These are phyloP conservation scores for Zizania palustris DNA, from an alignment of 202 grass and related monocot genomes.

Conservation along the genomic window DNA sequence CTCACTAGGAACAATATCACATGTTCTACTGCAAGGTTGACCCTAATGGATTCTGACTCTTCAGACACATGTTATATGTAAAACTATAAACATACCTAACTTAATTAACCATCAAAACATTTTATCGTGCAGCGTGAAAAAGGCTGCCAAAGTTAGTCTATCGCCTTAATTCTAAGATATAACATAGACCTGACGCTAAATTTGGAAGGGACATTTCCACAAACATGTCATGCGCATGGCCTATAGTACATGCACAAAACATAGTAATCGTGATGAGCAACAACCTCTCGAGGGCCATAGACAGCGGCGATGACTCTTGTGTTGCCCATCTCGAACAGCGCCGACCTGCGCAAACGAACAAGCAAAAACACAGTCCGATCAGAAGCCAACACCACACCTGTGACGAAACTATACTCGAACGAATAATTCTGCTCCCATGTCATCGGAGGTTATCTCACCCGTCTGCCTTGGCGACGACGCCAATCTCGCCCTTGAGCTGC, in stretches of 20 bases:
- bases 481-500: slow-evolving; percentile 78
- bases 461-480: slow-evolving; percentile 74
- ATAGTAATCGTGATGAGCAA: neutral
- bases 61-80: neutral
- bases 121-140: neutral
- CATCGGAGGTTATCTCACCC: slow-evolving; percentile 43
- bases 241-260: neutral
- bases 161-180: neutral
- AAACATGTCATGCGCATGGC: neutral
- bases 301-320: slow-evolving; percentile 83
- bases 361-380: neutral
- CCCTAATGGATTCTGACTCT: neutral
- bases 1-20: neutral
- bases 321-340: slow-evolving; percentile 94
- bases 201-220: slow-evolving; percentile 1
- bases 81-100: neutral
- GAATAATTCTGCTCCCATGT: neutral
- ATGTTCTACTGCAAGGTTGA: neutral
- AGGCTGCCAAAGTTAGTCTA: neutral
- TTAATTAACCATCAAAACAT: neutral
- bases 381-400: neutral
- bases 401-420: neutral
- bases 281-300: slow-evolving; percentile 83
- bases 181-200: neutral
- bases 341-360: slow-evolving; percentile 54